Conservation (phyloP, 208 protist species). For the Crithidia expoeki region DNA sequence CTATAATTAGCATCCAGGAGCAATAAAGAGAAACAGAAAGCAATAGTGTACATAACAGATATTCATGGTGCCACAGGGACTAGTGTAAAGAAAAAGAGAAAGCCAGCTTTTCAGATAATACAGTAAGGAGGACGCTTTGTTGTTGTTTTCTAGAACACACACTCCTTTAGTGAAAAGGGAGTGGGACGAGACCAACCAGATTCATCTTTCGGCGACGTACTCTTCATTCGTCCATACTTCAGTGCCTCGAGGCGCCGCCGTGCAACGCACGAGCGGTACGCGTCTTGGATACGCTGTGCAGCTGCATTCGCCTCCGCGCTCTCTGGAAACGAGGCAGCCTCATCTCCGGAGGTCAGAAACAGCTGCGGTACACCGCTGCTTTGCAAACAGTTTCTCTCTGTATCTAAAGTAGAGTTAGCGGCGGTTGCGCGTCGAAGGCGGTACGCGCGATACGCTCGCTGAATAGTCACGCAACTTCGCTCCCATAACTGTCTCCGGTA, state of each 20-base stretch:
- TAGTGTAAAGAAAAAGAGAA: constrained; percentile 2
- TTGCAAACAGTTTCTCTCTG: neutral
- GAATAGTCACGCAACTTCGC: constrained; percentile 56
- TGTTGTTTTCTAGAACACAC: constrained; percentile 14
- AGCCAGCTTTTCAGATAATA: constrained; percentile 1
- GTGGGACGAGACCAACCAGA: neutral
- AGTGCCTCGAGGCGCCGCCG: constrained; percentile 28
- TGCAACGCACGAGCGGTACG: constrained; percentile 28
- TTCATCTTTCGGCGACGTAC: neutral
- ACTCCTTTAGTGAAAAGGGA: constrained; percentile 30
- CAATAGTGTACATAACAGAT: too few species aligned
- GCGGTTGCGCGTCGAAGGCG: constrained; percentile 21
- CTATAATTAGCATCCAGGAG: too few species aligned
- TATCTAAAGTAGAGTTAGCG: too few species aligned
- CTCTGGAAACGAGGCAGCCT: neutral
- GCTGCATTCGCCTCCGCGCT: constrained; percentile 2
- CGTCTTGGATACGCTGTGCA: constrained; percentile 27
- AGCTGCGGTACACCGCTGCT: neutral
- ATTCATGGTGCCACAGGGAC: too few species aligned
- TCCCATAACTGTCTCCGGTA: constrained; percentile 57
- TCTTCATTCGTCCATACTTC: constrained; percentile 15
- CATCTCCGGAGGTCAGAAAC: neutral
- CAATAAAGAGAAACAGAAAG: too few species aligned
- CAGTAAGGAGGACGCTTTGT: too few species aligned
- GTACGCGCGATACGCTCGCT: constrained; percentile 62